A percentile compares a stretch with the other conserved stretches of the same genome.
phyloP scores from a whole-genome alignment of 805 yeast genomes.

The Candida ortonii region DNA sequence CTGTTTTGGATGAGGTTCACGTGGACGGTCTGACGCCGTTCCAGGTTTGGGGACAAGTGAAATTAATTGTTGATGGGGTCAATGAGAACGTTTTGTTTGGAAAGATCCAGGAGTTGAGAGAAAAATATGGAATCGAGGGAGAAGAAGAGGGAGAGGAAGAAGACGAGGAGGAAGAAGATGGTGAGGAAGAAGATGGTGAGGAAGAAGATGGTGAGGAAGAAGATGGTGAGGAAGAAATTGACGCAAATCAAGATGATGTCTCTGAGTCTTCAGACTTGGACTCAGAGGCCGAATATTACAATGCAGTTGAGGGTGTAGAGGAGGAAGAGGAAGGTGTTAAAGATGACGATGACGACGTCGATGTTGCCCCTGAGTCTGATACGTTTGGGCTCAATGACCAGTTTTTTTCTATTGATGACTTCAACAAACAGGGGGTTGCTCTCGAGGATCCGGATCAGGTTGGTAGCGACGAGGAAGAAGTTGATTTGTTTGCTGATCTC shows the following conservation, averaged over 20 bases:
- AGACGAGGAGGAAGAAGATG: slow-evolving; percentile 23
- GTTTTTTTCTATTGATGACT: slow-evolving; percentile 81
- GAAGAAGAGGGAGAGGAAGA: slow-evolving; percentile 21
- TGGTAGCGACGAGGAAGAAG: slow-evolving; percentile 42
- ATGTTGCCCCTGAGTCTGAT: slow-evolving; percentile 39
- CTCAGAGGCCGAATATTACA: slow-evolving; percentile 27
- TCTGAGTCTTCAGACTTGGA: slow-evolving; percentile 24
- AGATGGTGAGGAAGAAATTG: slow-evolving; percentile 28
- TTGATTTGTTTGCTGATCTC: slow-evolving; percentile 51
- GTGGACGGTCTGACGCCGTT: slow-evolving; percentile 85
- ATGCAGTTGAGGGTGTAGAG: slow-evolving; percentile 28
- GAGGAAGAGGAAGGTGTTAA: slow-evolving; percentile 28
- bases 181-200: slow-evolving; percentile 23
- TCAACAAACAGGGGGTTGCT: slow-evolving; percentile 28
- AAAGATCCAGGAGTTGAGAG: slow-evolving; percentile 51
- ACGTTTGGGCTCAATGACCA: slow-evolving; percentile 74
- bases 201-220: slow-evolving; percentile 13
- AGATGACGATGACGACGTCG: slow-evolving; percentile 20
- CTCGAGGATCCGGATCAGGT: slow-evolving; percentile 36
- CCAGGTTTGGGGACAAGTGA: slow-evolving; percentile 93
- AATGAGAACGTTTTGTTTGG: slow-evolving; percentile 59
- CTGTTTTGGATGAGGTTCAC: slow-evolving; percentile 77
- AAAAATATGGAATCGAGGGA: slow-evolving; percentile 27
- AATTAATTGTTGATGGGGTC: slow-evolving; percentile 76
- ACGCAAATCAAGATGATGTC: slow-evolving; percentile 26